Percentiles rank a stretch among this genome's conserved stretches.
These are phyloP conservation scores for Skeletonema costatum DNA, from an alignment of 108 stramenopile genomes.

Conservation along the genomic window DNA sequence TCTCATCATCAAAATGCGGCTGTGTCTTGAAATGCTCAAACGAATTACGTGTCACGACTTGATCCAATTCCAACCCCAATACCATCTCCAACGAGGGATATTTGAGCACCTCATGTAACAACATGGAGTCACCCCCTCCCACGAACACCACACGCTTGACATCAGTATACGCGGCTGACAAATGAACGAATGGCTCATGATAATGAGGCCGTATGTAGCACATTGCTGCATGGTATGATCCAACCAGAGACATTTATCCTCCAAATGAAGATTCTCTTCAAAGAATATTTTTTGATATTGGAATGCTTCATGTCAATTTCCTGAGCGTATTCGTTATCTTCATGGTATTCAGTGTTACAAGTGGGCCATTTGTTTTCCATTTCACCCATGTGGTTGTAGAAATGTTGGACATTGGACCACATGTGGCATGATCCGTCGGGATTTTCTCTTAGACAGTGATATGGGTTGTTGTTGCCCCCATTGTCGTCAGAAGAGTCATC, in stretches of 20 bases:
- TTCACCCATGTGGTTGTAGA: constrained; percentile 34
- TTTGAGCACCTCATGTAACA: constrained; percentile 82
- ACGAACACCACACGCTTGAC: constrained; percentile 74
- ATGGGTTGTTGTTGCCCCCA: not conserved
- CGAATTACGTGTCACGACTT: constrained; percentile 63
- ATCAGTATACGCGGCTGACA: constrained; percentile 74
- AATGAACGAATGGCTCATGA: constrained; percentile 80
- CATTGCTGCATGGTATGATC: constrained; percentile 78
- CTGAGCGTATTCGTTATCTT: constrained; percentile 40
- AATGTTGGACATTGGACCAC: constrained; percentile 29
- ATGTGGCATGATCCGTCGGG: constrained; percentile 26
- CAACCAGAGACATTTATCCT: constrained; percentile 70
- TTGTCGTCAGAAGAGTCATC: too few species aligned
- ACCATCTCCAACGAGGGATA: constrained; percentile 77
- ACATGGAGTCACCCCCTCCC: constrained; percentile 89
- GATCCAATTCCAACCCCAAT: constrained; percentile 87
- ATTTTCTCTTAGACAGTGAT: constrained; percentile 15
- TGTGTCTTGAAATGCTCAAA: constrained; percentile 80
- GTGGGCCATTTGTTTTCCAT: constrained; percentile 42
- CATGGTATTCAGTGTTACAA: constrained; percentile 39
- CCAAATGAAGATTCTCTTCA: constrained; percentile 40
- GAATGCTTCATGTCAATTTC: constrained; percentile 23
- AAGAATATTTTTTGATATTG: constrained; percentile 42
- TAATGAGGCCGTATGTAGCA: constrained; percentile 79
- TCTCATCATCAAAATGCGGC: constrained; percentile 80